Base-by-base conservation (phyloP, 768 basidiomycete genomes). In the Tylopilus plumbeoviolaceoides region DNA sequence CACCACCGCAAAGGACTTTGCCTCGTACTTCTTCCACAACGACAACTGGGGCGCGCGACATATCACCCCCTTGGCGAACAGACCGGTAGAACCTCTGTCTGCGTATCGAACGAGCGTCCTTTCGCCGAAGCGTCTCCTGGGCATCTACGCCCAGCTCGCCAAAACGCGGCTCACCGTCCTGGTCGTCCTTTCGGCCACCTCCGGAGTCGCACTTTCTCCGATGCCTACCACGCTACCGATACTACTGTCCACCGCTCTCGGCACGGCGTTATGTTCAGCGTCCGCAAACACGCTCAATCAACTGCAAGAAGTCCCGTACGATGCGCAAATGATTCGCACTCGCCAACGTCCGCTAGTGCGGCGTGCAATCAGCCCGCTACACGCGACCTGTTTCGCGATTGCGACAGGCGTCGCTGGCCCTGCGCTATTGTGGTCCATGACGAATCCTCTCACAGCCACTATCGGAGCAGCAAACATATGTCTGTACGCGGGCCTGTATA, bases 211-310 rank as follows among this genome's bases (percentile, higher is more conserved):
- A 1, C 76, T 99, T 18, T 98, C 89, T 3, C 97, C 97, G 0
- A 71, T 93, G 17, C 90, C 92, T 4, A 79, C 90, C 0, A 85
- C 89, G 2, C 73, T 98, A 0, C 89, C 93, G 1, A 80, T 92
- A 14, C 78, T 99, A 10, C 76, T 98, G 5, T 83, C 89, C 15
- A 90, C 95, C 0, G 92, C 95, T 0, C 64, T 89, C 25, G 97
- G 97, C 38, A 98, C 95, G 0, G 83, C 87, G 0, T 78, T 99
- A 40, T 97, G 94, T 67, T 87, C 89, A 6, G 91, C 93, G 3
- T 90, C 94, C 0, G 97, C 97, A 27, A 98, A 98, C 66, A 80
- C 95, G 2, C 77, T 97, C 62, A 99, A 99, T 71, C 93, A 99
- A 68, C 74, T 98, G 4, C 87, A 94, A 63, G 97, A 99, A 71